Evolutionary conservation across 306 rosid genomes (phyloP).

Genomic region (Arachis stenosperma): DNA sequence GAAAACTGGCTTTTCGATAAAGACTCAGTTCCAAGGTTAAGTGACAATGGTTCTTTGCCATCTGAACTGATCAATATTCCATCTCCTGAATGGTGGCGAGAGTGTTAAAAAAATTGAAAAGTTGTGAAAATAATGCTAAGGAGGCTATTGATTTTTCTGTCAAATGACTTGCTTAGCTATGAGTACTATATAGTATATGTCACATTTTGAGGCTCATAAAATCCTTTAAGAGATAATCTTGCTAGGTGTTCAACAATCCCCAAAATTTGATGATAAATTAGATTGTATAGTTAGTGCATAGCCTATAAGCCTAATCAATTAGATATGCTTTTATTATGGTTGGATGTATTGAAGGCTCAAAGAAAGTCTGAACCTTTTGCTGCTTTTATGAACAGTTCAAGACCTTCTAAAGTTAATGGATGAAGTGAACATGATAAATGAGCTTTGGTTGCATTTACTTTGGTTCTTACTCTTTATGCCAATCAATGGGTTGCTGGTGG

Average conservation of each 20-base stretch:
- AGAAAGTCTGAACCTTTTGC: background rate
- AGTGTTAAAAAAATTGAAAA: background rate
- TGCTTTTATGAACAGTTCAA: background rate
- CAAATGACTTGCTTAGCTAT: conserved; percentile 7
- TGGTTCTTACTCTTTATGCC: too few relatives aligned
- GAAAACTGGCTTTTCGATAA: conserved; percentile 53
- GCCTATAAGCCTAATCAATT: conserved; percentile 28
- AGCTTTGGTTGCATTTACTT: too few relatives aligned
- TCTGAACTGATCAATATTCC: conserved; percentile 38
- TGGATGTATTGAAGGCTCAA: conserved; percentile 1
- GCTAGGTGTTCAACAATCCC: conserved; percentile 27
- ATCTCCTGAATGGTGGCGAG: conserved; percentile 45
- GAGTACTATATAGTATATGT: conserved; percentile 27
- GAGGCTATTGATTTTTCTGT: conserved; percentile 35
- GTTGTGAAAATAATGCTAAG: conserved; percentile 26
- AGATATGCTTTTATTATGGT: conserved; percentile 21
- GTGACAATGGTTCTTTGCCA: conserved; percentile 43
- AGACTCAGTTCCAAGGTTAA: conserved; percentile 33
- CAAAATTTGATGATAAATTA: conserved; percentile 21
- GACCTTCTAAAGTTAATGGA: conserved; percentile 9
- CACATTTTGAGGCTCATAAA: conserved; percentile 24
- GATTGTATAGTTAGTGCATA: conserved; percentile 21
- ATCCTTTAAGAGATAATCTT: conserved; percentile 29
- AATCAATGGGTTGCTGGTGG: too few relatives aligned
- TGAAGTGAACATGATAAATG: background rate